These are phyloP conservation scores for Phaeoacremonium minimum DNA, from an alignment of 2,329 filamentous ascomycete genomes.

Conservation along the genomic window DNA sequence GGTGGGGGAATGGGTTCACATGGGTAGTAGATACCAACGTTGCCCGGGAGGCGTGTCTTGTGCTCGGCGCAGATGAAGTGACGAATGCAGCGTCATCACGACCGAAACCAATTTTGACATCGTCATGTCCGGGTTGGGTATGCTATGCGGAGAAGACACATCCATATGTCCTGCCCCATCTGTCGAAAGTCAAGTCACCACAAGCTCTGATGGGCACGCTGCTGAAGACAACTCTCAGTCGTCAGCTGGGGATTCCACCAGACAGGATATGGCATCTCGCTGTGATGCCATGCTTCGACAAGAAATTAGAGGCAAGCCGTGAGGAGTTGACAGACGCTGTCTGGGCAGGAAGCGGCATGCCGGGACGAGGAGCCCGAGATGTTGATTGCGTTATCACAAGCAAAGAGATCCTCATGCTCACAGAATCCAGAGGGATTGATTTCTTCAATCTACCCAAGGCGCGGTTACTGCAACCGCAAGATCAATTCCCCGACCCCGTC, in stretches of 20 bases:
- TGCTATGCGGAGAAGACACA: constrained; percentile 99
- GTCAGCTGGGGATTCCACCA: constrained; percentile 65
- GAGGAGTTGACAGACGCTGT: constrained; percentile 81
- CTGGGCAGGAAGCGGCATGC: constrained; percentile 55
- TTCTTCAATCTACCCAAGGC: constrained; percentile 67
- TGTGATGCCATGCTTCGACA: constrained; percentile 98
- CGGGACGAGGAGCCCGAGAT: constrained; percentile 65
- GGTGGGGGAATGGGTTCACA: constrained; percentile 71
- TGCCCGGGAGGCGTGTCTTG: constrained; percentile 77
- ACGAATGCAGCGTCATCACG: constrained; percentile 29
- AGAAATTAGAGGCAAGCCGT: constrained; percentile 93
- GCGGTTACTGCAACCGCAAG: constrained; percentile 36
- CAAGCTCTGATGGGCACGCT: constrained; percentile 89
- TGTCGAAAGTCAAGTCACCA: constrained; percentile 88
- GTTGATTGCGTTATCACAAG: constrained; percentile 98
- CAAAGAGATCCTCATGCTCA: constrained; percentile 87
- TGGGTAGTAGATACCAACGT: constrained; percentile 91
- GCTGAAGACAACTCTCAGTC: constrained; percentile 79
- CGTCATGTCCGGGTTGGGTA: constrained; percentile 95
- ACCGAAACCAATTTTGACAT: constrained; percentile 68
- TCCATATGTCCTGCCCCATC: constrained; percentile 83
- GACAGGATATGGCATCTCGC: constrained; percentile 90
- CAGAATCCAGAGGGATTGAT: constrained; percentile 72
- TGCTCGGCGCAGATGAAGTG: constrained; percentile 72
- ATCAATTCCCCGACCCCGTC: constrained; percentile 67